phyloP scores from a whole-genome alignment of 129 eudicot species.

The Sambucus nigra region DNA sequence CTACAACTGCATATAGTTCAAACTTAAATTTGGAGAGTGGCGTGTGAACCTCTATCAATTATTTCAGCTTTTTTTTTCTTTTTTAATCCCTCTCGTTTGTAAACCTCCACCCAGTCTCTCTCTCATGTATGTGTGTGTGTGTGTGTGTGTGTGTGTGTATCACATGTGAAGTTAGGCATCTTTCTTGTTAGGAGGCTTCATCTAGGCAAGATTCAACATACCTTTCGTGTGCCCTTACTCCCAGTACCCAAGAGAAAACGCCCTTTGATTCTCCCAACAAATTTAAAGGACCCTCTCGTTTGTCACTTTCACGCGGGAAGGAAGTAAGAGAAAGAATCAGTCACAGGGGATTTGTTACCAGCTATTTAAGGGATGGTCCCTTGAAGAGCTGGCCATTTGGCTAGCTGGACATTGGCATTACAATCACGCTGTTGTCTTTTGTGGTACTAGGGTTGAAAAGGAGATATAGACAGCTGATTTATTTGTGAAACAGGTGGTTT shows the following conservation, averaged over 20 bases:
- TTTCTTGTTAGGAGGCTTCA: slow-evolving; percentile 2
- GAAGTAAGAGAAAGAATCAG: neutral
- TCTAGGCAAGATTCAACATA: slow-evolving; percentile 13
- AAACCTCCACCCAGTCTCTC: too few species aligned
- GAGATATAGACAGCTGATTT: too few species aligned
- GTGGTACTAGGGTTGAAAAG: neutral
- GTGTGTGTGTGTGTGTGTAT: too few species aligned
- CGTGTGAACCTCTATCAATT: neutral
- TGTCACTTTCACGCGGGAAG: neutral
- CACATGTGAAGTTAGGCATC: neutral
- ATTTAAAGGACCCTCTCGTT: slow-evolving; percentile 1
- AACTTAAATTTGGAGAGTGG: neutral
- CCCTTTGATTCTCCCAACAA: slow-evolving; percentile 12
- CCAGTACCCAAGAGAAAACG: neutral
- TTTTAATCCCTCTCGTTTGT: neutral
- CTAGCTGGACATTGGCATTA: slow-evolving; percentile 3
- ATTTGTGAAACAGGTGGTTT: too few species aligned
- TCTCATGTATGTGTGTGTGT: too few species aligned
- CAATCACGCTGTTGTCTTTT: neutral
- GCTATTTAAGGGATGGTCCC: slow-evolving; percentile 14
- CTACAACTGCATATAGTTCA: neutral
- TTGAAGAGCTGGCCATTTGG: slow-evolving; percentile 3
- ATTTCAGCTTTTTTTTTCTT: neutral
- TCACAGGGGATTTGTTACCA: slow-evolving; percentile 15
- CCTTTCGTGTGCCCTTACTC: slow-evolving; percentile 11